A percentile compares a stretch with the other conserved stretches of the same genome.
These are phyloP conservation scores for Lactarius pseudohatsudake DNA, from an alignment of 768 basidiomycete species.

Conservation along the genomic window DNA sequence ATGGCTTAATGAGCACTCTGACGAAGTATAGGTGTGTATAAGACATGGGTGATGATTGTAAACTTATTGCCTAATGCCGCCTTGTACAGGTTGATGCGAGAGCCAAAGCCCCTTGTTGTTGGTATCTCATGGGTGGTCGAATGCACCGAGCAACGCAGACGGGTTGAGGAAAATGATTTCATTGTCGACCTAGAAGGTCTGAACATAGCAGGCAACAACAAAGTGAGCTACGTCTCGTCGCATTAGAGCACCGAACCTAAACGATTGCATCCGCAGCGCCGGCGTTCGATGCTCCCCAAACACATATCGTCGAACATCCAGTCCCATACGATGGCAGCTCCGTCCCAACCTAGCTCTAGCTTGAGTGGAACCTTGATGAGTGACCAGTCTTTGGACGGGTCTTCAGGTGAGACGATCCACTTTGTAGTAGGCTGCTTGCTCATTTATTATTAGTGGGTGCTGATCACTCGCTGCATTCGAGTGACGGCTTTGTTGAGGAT, in stretches of 20 bases:
- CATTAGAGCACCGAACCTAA: slow-evolving; percentile 7
- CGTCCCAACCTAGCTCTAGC: slow-evolving; percentile 11
- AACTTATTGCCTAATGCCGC: neutral
- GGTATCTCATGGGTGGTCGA: slow-evolving; percentile 90
- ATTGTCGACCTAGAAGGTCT: slow-evolving; percentile 58
- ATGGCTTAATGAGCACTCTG: slow-evolving; percentile 72
- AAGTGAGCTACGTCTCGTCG: slow-evolving; percentile 44
- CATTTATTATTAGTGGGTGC: slow-evolving; percentile 7
- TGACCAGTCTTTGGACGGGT: slow-evolving; percentile 29
- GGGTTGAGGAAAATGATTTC: slow-evolving; percentile 64
- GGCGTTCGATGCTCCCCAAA: slow-evolving; percentile 72
- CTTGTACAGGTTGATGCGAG: slow-evolving; percentile 51
- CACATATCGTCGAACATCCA: slow-evolving; percentile 36
- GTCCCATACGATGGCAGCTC: slow-evolving; percentile 4
- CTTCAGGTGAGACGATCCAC: slow-evolving; percentile 10
- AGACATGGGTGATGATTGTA: too few relatives aligned
- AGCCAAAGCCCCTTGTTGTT: slow-evolving; percentile 71
- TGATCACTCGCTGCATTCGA: slow-evolving; percentile 23
- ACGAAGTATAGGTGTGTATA: slow-evolving; percentile 61
- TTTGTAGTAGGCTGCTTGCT: neutral
- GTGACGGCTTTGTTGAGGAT: slow-evolving; percentile 35
- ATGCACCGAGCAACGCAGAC: slow-evolving; percentile 67
- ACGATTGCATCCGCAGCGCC: slow-evolving; percentile 48
- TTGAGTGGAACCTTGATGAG: slow-evolving; percentile 15
- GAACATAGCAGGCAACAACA: slow-evolving; percentile 60